A percentile compares a stretch with the other conserved stretches of the same genome.
phyloP scores from a whole-genome alignment of 257 asterid genomes.

The Cruciata laevipes region DNA sequence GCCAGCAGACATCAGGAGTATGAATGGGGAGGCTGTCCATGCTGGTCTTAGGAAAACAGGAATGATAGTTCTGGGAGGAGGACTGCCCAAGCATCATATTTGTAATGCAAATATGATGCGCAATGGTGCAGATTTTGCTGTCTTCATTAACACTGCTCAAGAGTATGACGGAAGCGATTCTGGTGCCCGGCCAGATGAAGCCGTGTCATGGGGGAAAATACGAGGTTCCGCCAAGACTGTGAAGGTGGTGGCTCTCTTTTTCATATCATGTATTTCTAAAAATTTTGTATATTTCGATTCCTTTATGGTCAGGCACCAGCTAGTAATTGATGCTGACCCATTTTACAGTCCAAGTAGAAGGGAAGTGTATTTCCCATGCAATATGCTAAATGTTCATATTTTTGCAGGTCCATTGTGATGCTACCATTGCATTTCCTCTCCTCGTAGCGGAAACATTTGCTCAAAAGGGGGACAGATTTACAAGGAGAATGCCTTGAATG shows the following conservation, averaged over 20 bases:
- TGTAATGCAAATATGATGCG: constrained; percentile 98
- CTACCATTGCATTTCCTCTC: constrained; percentile 85
- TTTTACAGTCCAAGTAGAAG: not conserved
- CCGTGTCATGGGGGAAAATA: constrained; percentile 96
- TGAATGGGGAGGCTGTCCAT: constrained; percentile 83
- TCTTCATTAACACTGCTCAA: constrained; percentile 83
- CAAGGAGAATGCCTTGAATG: constrained; percentile 8
- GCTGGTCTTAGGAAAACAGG: constrained; percentile 78
- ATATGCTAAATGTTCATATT: constrained; percentile 9
- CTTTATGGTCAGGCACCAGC: not conserved
- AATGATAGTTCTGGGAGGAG: constrained; percentile 86
- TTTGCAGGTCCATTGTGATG: constrained; percentile 84
- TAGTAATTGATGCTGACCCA: not conserved
- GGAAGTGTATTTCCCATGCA: not conserved
- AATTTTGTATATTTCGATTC: not conserved
- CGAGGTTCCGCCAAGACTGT: constrained; percentile 86
- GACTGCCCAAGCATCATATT: constrained; percentile 93
- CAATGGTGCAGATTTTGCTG: constrained; percentile 89
- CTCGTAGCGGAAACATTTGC: constrained; percentile 92
- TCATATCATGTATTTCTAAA: not conserved
- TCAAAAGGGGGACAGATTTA: not conserved
- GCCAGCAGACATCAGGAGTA: constrained; percentile 70
- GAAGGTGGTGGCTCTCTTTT: constrained; percentile 61
- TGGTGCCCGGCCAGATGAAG: constrained; percentile 95
- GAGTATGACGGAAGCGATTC: constrained; percentile 98